A percentile compares a stretch with the other conserved stretches of the same genome.
Evolutionary conservation across 305 asterid species (phyloP).

Genomic region (Salvia sclarea): DNA sequence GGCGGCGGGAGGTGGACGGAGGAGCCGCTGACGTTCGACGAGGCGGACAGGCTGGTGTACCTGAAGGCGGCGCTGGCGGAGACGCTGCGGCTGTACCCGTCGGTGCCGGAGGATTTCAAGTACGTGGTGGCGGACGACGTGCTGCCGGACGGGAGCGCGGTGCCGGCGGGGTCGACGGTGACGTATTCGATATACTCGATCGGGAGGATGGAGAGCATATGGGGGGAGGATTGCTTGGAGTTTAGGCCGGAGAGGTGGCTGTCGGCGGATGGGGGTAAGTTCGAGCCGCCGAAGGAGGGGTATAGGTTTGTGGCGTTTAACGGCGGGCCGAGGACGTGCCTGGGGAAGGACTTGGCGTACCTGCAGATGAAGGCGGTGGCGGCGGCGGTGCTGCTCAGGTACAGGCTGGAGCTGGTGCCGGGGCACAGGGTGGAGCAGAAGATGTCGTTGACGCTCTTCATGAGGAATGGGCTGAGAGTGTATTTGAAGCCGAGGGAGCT

Average conservation of each 20-base stretch:
- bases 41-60: constrained; percentile 54
- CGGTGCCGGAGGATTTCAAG: constrained; percentile 66
- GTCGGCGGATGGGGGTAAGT: constrained; percentile 52
- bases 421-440: constrained; percentile 88
- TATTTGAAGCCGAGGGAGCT: constrained; percentile 61
- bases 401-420: constrained; percentile 58
- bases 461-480: constrained; percentile 83
- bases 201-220: constrained; percentile 70
- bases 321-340: constrained; percentile 85
- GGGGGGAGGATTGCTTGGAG: constrained; percentile 92
- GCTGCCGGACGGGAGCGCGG: constrained; percentile 52
- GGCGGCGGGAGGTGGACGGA: constrained; percentile 63
- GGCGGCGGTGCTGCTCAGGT: constrained; percentile 76
- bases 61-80: constrained; percentile 60
- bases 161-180: constrained; percentile 83
- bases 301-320: constrained; percentile 78
- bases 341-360: constrained; percentile 89
- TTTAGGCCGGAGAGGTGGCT: constrained; percentile 94
- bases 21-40: constrained; percentile 60
- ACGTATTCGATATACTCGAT: constrained; percentile 82
- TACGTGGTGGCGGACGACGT: constrained; percentile 53
- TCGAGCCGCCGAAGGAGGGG: constrained; percentile 67
- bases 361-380: constrained; percentile 91
- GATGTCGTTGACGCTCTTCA: constrained; percentile 85
- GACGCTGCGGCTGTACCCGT: constrained; percentile 60